These are phyloP conservation scores for Fusarium tjaetaba DNA, from an alignment of 2,329 filamentous ascomycete genomes.

Conservation along the genomic window DNA sequence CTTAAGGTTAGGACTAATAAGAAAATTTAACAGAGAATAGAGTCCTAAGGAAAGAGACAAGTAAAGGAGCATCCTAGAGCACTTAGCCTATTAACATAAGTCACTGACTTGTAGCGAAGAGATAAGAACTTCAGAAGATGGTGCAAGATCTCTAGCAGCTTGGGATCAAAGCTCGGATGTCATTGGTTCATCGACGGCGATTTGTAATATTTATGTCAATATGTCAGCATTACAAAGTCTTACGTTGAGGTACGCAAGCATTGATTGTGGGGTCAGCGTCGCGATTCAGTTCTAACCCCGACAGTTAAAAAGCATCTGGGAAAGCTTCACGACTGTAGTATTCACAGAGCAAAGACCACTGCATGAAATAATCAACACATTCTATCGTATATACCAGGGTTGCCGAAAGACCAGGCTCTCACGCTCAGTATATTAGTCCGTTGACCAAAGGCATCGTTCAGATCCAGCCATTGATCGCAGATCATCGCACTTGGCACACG, in stretches of 20 bases:
- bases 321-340: background rate
- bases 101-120: accelerated
- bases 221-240: background rate
- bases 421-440: too few relatives aligned
- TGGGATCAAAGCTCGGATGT: accelerated
- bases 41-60: background rate
- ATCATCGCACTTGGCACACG: too few relatives aligned
- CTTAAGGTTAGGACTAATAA: too few relatives aligned
- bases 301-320: background rate
- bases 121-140: background rate
- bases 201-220: background rate
- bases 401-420: too few relatives aligned
- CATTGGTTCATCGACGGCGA: background rate
- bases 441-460: too few relatives aligned
- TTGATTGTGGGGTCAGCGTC: background rate
- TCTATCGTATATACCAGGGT: too few relatives aligned
- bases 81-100: background rate
- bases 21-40: background rate
- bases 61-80: background rate
- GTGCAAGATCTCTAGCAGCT: background rate
- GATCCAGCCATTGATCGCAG: too few relatives aligned
- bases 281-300: background rate
- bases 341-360: background rate
- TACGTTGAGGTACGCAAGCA: background rate
- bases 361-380: too few relatives aligned